Percentiles rank a stretch among this genome's conserved stretches.
Conservation (phyloP, 129 eudicot species). For the Chrysanthemum makinoi region DNA sequence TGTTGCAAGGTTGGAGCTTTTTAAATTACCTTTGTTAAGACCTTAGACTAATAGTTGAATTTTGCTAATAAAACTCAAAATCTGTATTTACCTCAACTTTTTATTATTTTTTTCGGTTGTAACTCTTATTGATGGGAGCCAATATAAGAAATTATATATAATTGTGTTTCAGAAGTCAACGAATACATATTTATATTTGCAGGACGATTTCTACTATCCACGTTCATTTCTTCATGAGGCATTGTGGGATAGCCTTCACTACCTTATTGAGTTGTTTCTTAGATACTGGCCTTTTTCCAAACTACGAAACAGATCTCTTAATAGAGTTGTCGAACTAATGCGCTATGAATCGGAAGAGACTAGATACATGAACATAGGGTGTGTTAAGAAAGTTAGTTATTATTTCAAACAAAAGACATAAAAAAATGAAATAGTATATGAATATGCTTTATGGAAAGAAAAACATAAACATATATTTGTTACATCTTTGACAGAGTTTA, state of each 20-base stretch:
- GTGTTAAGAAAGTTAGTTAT: conserved; percentile 51
- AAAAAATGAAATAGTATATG: neutral
- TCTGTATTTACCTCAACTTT: neutral
- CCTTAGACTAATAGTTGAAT: too few relatives aligned
- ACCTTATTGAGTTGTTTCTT: conserved; percentile 51
- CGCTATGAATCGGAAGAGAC: conserved; percentile 56
- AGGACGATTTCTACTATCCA: conserved; percentile 69
- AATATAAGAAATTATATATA: too few relatives aligned
- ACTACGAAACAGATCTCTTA: conserved; percentile 43
- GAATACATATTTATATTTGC: conserved; percentile 1
- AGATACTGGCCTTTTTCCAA: conserved; percentile 61
- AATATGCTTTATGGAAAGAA: too few relatives aligned
- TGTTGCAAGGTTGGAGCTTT: too few relatives aligned
- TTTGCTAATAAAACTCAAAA: too few relatives aligned
- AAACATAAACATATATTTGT: neutral
- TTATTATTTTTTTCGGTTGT: too few relatives aligned
- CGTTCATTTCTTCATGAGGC: conserved; percentile 56
- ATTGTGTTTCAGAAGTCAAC: neutral
- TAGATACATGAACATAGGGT: conserved; percentile 63
- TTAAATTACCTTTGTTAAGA: too few relatives aligned
- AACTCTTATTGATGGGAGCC: too few relatives aligned
- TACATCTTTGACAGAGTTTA: conserved; percentile 41
- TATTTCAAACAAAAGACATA: neutral
- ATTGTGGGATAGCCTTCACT: conserved; percentile 59
- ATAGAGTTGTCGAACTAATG: conserved; percentile 55